These are phyloP conservation scores for Lepidium aucheri DNA, from an alignment of 345 rosid species.

Conservation along the genomic window DNA sequence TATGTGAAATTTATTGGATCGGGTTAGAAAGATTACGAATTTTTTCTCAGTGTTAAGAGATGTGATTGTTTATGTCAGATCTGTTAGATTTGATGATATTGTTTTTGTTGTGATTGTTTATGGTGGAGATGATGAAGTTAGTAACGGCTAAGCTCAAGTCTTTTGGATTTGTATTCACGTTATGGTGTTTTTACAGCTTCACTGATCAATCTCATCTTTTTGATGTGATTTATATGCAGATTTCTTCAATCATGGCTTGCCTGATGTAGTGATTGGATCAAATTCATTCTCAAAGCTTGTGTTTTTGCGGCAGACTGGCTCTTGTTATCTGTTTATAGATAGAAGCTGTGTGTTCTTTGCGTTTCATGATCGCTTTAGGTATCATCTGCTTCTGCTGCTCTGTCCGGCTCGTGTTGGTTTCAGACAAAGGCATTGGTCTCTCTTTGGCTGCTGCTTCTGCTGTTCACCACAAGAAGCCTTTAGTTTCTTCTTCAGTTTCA, in stretches of 20 bases:
- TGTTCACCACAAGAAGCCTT: constrained; percentile 13
- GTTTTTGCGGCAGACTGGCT: neutral
- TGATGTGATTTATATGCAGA: neutral
- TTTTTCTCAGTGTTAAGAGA: neutral
- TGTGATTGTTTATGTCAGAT: neutral
- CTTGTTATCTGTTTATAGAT: neutral
- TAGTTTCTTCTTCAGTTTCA: constrained; percentile 41
- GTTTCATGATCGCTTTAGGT: constrained; percentile 45
- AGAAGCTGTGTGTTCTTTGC: constrained; percentile 5
- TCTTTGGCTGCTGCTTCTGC: constrained; percentile 37
- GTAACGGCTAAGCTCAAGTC: constrained; percentile 1
- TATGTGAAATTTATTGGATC: constrained; percentile 3
- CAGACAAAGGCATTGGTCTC: constrained; percentile 39
- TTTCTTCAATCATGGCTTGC: constrained; percentile 15
- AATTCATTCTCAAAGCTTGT: constrained; percentile 6
- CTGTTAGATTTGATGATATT: neutral
- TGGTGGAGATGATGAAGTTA: constrained; percentile 6
- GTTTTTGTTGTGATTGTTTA: neutral
- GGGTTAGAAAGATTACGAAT: neutral
- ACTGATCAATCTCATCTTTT: constrained; percentile 16
- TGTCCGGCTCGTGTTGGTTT: constrained; percentile 21
- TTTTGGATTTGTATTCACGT: neutral
- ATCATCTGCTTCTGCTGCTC: constrained; percentile 10
- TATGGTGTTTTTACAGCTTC: constrained; percentile 1
- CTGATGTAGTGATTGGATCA: constrained; percentile 28